A percentile compares a stretch with the other conserved stretches of the same genome.
Conservation (phyloP, 1,139 yeast species). For the Wickerhamomyces sp. region DNA sequence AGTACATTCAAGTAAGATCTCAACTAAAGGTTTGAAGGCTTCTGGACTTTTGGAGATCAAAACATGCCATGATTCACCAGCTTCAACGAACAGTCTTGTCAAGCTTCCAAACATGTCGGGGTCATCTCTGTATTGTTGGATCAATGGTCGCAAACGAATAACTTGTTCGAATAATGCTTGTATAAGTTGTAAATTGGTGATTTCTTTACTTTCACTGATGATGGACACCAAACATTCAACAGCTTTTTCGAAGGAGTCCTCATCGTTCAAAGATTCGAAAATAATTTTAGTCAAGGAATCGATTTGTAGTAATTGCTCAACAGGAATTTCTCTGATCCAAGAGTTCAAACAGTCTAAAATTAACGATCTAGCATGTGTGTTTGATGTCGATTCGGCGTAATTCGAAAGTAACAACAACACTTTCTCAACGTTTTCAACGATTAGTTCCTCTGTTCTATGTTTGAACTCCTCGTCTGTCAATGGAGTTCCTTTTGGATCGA, state of each 20-base stretch:
- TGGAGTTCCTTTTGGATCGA: slow-evolving; percentile 72
- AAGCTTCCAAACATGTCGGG: slow-evolving; percentile 67
- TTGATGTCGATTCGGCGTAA: slow-evolving; percentile 34
- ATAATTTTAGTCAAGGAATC: slow-evolving; percentile 61
- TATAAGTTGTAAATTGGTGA: slow-evolving; percentile 55
- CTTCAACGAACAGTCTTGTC: slow-evolving; percentile 79
- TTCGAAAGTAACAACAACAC: slow-evolving; percentile 60
- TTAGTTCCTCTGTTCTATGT: slow-evolving; percentile 53
- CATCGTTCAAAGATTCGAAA: slow-evolving; percentile 59
- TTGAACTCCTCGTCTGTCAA: slow-evolving; percentile 79
- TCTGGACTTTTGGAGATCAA: slow-evolving; percentile 70
- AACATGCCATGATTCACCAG: slow-evolving; percentile 95
- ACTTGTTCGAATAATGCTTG: slow-evolving; percentile 66
- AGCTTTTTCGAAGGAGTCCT: slow-evolving; percentile 78
- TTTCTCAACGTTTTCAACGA: slow-evolving; percentile 62
- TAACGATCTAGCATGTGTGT: slow-evolving; percentile 29
- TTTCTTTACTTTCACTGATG: slow-evolving; percentile 75
- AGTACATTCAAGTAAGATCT: slow-evolving; percentile 59
- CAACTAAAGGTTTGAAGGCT: slow-evolving; percentile 71
- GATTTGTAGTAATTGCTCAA: slow-evolving; percentile 58
- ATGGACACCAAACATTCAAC: slow-evolving; percentile 80
- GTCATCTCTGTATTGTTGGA: slow-evolving; percentile 49
- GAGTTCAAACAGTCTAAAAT: slow-evolving; percentile 76
- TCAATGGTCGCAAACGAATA: slow-evolving; percentile 49
- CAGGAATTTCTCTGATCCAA: slow-evolving; percentile 85